Evolutionary conservation across 2,329 filamentous ascomycete species (phyloP), one percentile per base, ranked within the genome.

Genomic region (Microsporum ferrugineum): DNA sequence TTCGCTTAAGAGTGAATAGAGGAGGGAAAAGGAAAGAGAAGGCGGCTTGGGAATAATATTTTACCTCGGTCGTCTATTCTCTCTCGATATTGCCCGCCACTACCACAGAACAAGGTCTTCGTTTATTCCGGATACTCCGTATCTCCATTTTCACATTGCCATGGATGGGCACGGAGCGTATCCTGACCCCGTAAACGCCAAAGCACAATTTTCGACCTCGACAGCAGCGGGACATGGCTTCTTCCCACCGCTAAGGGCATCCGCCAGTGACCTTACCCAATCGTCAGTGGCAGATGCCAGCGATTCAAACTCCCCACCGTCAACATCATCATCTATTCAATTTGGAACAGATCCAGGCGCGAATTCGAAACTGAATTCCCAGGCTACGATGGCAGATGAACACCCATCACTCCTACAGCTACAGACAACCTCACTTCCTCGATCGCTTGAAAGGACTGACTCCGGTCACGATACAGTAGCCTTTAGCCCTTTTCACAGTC

Each of bases 251-350:
- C 49, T 63, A 33, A 59, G 61, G 14, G 61, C 58, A 10, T 58
- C 62, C n/a, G 60, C 65, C 5, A 66, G 63, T 59, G 61, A 63
- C 41, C 55, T 65, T 33, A 60, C 62, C 23, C 65, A 63, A 17
- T 64, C 65, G 23, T 62, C 65, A 12, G 45, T 63, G 27, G 55
- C 61, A 5, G 63, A 65, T 23, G 53, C 49, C n/a, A 62, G 53
- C 43, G 61, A 61, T 31, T 29, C 63, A 23, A 59, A 64, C 36
- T 41, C 59, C 14, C 62, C 65, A 8, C 61, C 65, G 10, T 61
- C 63, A 1, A 65, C 63, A 3, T 64, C 63, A 51, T 59, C 63
- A 12, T 64, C 65, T 5, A 45, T 57, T 27, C 57, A 59, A 14
- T 49, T 59, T 59, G 57, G 27, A 59, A 59, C 29, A 53, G 62